Evolutionary conservation across 352 stramenopile genomes (phyloP).

Genomic region (Blastocystis sp.): DNA sequence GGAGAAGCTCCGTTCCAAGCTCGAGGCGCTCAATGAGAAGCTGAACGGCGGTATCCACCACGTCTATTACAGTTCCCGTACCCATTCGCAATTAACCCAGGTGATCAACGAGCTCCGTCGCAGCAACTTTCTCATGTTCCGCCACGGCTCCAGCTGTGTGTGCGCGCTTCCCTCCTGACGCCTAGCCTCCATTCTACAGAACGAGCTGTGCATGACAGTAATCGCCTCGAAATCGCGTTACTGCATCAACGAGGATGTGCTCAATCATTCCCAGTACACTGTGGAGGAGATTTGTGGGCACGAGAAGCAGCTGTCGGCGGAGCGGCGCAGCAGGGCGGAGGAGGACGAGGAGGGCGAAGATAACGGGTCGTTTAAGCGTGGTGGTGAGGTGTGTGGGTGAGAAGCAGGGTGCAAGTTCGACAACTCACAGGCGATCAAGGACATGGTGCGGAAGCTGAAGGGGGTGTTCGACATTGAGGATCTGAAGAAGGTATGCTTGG

Average conservation of each 20-base stretch:
- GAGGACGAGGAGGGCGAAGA: not conserved
- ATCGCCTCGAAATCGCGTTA: constrained; percentile 33
- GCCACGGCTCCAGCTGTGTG: not conserved
- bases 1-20: not conserved
- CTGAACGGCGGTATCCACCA: not conserved
- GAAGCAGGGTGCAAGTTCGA: no score
- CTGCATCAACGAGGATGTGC: constrained; percentile 46
- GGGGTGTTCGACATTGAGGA: constrained; percentile 95
- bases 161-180: not conserved
- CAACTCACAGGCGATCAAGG: not conserved
- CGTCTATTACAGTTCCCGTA: constrained; percentile 85
- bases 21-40: constrained; percentile 9
- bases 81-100: constrained; percentile 86
- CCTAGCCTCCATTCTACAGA: no score
- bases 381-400: no score
- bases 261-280: not conserved
- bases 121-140: constrained; percentile 71
- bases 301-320: not conserved
- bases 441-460: constrained; percentile 43
- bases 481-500: constrained; percentile 79
- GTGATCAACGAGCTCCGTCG: constrained; percentile 86
- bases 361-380: not conserved
- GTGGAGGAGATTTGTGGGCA: constrained; percentile 49
- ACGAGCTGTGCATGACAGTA: constrained; percentile 39
- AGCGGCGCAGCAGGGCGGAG: not conserved